Base-by-base conservation (phyloP, 1,284 basidiomycete genomes). In the Ustilago nuda region DNA sequence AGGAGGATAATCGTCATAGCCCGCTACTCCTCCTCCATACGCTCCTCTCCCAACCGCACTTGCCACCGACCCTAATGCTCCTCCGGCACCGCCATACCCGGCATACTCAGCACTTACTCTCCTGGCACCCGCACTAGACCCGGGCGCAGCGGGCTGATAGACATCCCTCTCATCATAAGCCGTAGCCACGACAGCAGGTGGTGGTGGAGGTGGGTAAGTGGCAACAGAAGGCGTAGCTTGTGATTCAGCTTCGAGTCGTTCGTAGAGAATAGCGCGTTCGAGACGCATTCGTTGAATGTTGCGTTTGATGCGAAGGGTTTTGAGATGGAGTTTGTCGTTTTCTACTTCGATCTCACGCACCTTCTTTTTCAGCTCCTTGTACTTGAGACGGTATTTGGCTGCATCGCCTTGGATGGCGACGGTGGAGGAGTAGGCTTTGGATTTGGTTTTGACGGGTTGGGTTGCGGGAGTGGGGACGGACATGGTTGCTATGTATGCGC, bases 291-390 rank as follows among this genome's bases (percentile, higher is more conserved):
- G 89, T 85, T 94, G 93, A 61, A 95, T 94, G 82, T 91, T 92
- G 79, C 92, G 91, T 86, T 93, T 94, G 53, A 93, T 91, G 80
- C 92, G 89, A 23, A 94, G 87, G 48, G 94, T 90, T 87, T 92
- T 92, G 88, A 92, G 90, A 80, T 92, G 90, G 64, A 94, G 89
- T 87, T 91, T 93, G 88, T 94, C 93, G 87, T 94, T 94, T 86
- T 94, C 93, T 92, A 89, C 87, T 87, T 95, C 94, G 72, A 95
- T 93, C 87, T 94, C 93, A 85, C 91, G 91, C 61, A 95, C 92
- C 88, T 94, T 95, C 85, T 90, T 90, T 86, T 94, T 95, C 77
- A 95, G 88, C 71, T 95, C 93, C 86, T 91, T 93, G 88, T 94
- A 95, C 87, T 95, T 95, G 82, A 89, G 89, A 70, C 93, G 91